phyloP scores from a whole-genome alignment of 805 yeast genomes.

The Candida boleticola region DNA sequence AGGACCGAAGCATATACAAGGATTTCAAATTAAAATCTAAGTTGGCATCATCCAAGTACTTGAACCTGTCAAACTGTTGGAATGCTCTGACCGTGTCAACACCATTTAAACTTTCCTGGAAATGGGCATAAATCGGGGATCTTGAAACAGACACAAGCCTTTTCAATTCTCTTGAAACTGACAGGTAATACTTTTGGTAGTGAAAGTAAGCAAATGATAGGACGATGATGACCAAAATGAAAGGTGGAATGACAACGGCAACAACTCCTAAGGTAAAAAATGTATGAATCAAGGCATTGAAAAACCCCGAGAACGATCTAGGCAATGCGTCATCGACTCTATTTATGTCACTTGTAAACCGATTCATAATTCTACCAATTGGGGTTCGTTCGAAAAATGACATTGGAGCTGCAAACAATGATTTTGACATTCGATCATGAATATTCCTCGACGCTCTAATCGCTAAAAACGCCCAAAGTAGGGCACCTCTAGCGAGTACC shows the following conservation, averaged over 20 bases:
- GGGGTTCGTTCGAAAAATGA: conserved; percentile 70
- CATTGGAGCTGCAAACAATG: conserved; percentile 62
- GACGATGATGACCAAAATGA: conserved; percentile 44
- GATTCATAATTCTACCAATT: conserved; percentile 60
- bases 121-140: conserved; percentile 77
- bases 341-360: conserved; percentile 63
- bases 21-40: conserved; percentile 49
- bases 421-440: conserved; percentile 54
- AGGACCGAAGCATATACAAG: conserved; percentile 49
- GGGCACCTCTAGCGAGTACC: conserved; percentile 43
- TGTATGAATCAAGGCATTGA: conserved; percentile 43
- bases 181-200: conserved; percentile 67
- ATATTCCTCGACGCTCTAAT: conserved; percentile 54
- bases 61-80: conserved; percentile 63
- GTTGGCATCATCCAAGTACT: conserved; percentile 48
- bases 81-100: conserved; percentile 77
- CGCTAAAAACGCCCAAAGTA: conserved; percentile 53
- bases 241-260: conserved; percentile 53
- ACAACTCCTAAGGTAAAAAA: conserved; percentile 51
- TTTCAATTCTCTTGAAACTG: conserved; percentile 74
- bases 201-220: conserved; percentile 60
- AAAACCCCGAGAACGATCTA: conserved; percentile 48
- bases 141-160: conserved; percentile 66
- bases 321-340: conserved; percentile 58
- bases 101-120: conserved; percentile 80